These are phyloP conservation scores for Naganishia cerealis DNA, from an alignment of 1,284 basidiomycete genomes.

Conservation along the genomic window DNA sequence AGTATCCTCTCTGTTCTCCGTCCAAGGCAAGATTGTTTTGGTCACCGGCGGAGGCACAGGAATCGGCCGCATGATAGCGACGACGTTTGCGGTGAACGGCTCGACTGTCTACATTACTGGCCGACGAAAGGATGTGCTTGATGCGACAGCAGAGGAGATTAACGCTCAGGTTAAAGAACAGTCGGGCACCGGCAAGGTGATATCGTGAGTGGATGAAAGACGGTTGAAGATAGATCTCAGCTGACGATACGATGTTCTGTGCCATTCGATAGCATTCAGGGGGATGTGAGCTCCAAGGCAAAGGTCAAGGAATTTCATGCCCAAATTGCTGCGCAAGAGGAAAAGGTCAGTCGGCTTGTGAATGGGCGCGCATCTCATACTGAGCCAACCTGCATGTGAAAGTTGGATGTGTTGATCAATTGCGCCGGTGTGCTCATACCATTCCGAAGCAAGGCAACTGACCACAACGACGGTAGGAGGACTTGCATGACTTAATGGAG, in stretches of 20 bases:
- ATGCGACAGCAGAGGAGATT: slow-evolving; percentile 47
- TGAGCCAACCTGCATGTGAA: background rate
- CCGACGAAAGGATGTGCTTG: slow-evolving; percentile 48
- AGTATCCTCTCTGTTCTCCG: slow-evolving; percentile 29
- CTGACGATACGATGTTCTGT: background rate
- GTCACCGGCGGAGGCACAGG: slow-evolving; percentile 48
- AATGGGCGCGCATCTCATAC: slow-evolving; percentile 34
- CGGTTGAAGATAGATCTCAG: background rate
- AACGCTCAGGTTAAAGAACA: slow-evolving; percentile 29
- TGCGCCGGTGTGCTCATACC: slow-evolving; percentile 45
- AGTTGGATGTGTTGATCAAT: slow-evolving; percentile 50
- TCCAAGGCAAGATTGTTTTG: slow-evolving; percentile 27
- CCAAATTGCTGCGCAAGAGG: slow-evolving; percentile 40
- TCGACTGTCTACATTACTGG: slow-evolving; percentile 54
- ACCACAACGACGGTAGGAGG: slow-evolving; percentile 43
- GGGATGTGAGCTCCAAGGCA: slow-evolving; percentile 50
- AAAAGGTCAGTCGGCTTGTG: slow-evolving; percentile 28
- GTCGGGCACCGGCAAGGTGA: slow-evolving; percentile 17
- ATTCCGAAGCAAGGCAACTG: slow-evolving; percentile 40
- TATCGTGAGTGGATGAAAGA: slow-evolving; percentile 15
- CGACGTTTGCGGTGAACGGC: slow-evolving; percentile 50
- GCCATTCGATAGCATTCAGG: slow-evolving; percentile 42
- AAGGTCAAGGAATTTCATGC: slow-evolving; percentile 45
- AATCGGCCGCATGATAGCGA: slow-evolving; percentile 42
- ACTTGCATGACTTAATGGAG: background rate